These are phyloP conservation scores for Sisymbrium altissimum DNA, from an alignment of 345 rosid species.

Conservation along the genomic window DNA sequence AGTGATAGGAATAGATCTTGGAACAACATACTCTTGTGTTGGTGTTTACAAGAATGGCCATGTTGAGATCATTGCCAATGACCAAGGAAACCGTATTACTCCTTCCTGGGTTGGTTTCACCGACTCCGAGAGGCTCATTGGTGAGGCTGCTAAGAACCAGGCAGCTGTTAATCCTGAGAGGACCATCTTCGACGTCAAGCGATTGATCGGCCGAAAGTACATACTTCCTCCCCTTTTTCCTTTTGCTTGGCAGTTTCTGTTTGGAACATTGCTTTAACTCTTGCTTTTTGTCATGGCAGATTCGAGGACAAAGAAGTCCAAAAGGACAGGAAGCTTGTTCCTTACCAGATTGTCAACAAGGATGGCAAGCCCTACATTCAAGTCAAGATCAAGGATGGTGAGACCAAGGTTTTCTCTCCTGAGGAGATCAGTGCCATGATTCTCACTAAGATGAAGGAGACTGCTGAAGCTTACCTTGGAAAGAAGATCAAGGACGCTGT, in stretches of 20 bases:
- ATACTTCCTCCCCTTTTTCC: neutral
- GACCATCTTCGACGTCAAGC: slow-evolving; percentile 52
- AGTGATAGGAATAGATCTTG: slow-evolving; percentile 58
- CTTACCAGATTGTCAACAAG: slow-evolving; percentile 68
- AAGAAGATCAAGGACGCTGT: slow-evolving; percentile 89
- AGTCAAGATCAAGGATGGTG: slow-evolving; percentile 54
- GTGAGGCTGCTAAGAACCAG: slow-evolving; percentile 90
- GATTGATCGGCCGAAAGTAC: slow-evolving; percentile 54
- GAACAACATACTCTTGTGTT: slow-evolving; percentile 38
- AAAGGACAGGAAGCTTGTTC: slow-evolving; percentile 52
- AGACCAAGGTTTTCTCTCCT: slow-evolving; percentile 54
- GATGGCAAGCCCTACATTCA: slow-evolving; percentile 72
- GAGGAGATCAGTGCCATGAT: slow-evolving; percentile 64
- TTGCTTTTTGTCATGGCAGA: slow-evolving; percentile 18
- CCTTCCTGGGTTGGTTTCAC: slow-evolving; percentile 63
- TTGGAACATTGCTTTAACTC: neutral
- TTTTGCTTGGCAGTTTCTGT: neutral
- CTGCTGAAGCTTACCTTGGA: slow-evolving; percentile 95
- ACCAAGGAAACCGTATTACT: slow-evolving; percentile 62
- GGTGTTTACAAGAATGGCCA: slow-evolving; percentile 58
- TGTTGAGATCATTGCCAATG: slow-evolving; percentile 58
- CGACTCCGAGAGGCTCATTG: slow-evolving; percentile 57
- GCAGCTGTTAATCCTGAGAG: slow-evolving; percentile 58
- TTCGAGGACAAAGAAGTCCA: slow-evolving; percentile 57
- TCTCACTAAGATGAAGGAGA: slow-evolving; percentile 86